Base-by-base conservation (phyloP, 345 rosid species). In the Stellera chamaejasme region DNA sequence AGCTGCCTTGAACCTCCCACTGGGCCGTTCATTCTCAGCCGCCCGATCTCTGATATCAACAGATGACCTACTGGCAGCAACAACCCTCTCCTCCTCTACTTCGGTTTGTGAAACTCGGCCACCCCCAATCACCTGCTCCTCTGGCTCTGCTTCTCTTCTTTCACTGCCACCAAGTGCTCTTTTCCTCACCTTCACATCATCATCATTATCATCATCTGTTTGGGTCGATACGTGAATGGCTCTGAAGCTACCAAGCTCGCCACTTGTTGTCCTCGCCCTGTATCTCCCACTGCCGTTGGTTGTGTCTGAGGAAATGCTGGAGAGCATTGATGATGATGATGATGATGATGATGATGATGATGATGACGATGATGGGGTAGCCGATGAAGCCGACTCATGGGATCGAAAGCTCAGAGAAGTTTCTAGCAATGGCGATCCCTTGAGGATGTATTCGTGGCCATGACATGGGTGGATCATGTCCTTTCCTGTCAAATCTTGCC, bases 401-500 rank as follows among this genome's bases (percentile, higher is more conserved):
- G 79, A 58, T 48, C 69, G 67, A 36, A 66, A 67, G 60, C 64
- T 74, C 8, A 62, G 43, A 32, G 76, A 64, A 43, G 69, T 52
- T 19, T 72, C 76, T 11, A 72, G 68, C 41, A 84, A 71, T 59
- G 61, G 72, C 10, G 93, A 74, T 48, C 88, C 93, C 62, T 85
- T 82, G 69, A 85, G 86, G 54, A 85, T 65, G 73, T 76, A 85
- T 47, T 85, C 88, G 15, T 61, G 66, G 46, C 84, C 86, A 56
- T 78, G 75, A 15, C 72, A 73, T 13, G 93, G 86, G 66, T 72
- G 54, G 27, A 85, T 78, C 50, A 72, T 62, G 59, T 85, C 86
- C 43, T 72, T 66, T 64, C 78, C 84, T 0, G 81, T 47, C 27
- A 85, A 68, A 60, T 85, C 93, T 65, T 82, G 86, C 88, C 93